A percentile compares a stretch with the other conserved stretches of the same genome.
Evolutionary conservation across 2,329 filamentous ascomycete species (phyloP).

Genomic region (Penicillium paneum): DNA sequence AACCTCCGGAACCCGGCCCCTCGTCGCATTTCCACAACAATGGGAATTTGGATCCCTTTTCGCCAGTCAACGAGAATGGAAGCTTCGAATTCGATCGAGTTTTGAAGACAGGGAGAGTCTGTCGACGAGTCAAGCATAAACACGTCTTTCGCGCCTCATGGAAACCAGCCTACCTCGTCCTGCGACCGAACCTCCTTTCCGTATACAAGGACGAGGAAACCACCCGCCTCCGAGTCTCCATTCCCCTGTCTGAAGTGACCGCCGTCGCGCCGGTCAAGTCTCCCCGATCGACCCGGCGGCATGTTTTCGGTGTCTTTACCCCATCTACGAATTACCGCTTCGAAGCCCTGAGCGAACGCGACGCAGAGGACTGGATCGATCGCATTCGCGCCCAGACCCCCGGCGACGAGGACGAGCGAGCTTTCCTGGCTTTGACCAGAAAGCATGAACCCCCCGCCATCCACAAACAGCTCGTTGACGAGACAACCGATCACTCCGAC

Average conservation of each 20-base stretch:
- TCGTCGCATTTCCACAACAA: slow-evolving; percentile 32
- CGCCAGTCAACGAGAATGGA: slow-evolving; percentile 88
- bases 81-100: slow-evolving; percentile 95
- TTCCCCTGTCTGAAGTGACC: slow-evolving; percentile 84
- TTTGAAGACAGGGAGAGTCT: slow-evolving; percentile 80
- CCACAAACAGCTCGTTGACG: slow-evolving; percentile 33
- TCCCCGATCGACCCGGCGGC: slow-evolving; percentile 77
- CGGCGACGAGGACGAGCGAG: slow-evolving; percentile 84
- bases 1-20: slow-evolving; percentile 28
- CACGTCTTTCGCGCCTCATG: slow-evolving; percentile 78
- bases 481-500: slow-evolving; percentile 45
- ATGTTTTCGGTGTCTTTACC: slow-evolving; percentile 91
- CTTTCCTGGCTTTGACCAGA: slow-evolving; percentile 56
- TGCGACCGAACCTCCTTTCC: slow-evolving; percentile 84
- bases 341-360: slow-evolving; percentile 67
- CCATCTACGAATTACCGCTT: slow-evolving; percentile 89
- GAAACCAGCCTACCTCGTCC: slow-evolving; percentile 84
- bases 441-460: slow-evolving; percentile 19
- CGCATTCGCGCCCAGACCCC: slow-evolving; percentile 74
- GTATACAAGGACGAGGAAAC: slow-evolving; percentile 92
- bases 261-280: slow-evolving; percentile 86
- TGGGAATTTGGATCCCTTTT: slow-evolving; percentile 62
- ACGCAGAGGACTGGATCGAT: slow-evolving; percentile 83
- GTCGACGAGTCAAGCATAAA: slow-evolving; percentile 88
- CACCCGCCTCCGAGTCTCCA: slow-evolving; percentile 81